phyloP scores from a whole-genome alignment of 352 stramenopile species.

The Phytophthora melonis region DNA sequence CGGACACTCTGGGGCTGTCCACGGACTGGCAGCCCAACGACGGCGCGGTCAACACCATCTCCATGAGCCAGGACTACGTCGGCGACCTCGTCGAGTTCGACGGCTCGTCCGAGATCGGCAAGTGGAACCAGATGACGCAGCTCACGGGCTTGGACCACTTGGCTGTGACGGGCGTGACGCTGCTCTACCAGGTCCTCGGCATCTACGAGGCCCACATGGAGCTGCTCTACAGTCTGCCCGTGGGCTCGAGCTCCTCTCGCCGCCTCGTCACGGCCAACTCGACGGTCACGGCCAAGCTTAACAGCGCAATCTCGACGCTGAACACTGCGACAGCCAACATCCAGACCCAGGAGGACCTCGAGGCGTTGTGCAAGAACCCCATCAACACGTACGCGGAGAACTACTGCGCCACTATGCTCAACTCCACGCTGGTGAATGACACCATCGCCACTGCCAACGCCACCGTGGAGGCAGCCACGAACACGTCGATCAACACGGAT shows the following conservation, averaged over 20 bases:
- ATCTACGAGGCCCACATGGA: slow-evolving; percentile 53
- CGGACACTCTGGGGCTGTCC: slow-evolving; percentile 38
- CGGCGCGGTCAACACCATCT: slow-evolving; percentile 58
- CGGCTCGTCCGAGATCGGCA: slow-evolving; percentile 42
- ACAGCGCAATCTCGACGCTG: slow-evolving; percentile 45
- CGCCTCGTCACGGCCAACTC: slow-evolving; percentile 13
- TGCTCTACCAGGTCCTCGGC: slow-evolving; percentile 49
- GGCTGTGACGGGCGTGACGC: slow-evolving; percentile 50
- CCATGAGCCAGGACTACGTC: slow-evolving; percentile 53
- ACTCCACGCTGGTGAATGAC: too few species aligned
- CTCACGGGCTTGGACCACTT: slow-evolving; percentile 56
- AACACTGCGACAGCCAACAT: slow-evolving; percentile 16
- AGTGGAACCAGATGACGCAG: slow-evolving; percentile 63
- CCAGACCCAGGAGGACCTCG: too few species aligned
- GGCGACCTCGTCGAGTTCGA: slow-evolving; percentile 48
- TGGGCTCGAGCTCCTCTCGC: slow-evolving; percentile 31
- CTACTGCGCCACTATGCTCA: too few species aligned
- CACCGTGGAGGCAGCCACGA: slow-evolving; percentile 33
- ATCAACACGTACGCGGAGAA: too few species aligned
- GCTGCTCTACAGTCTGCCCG: slow-evolving; percentile 47
- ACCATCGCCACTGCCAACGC: slow-evolving; percentile 13
- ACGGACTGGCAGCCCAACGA: slow-evolving; percentile 63
- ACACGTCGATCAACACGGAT: slow-evolving; percentile 27
- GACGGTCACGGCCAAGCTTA: slow-evolving; percentile 32
- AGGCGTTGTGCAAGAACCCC: too few species aligned